phyloP scores from a whole-genome alignment of 352 stramenopile species.

The Pythium aquatile region DNA sequence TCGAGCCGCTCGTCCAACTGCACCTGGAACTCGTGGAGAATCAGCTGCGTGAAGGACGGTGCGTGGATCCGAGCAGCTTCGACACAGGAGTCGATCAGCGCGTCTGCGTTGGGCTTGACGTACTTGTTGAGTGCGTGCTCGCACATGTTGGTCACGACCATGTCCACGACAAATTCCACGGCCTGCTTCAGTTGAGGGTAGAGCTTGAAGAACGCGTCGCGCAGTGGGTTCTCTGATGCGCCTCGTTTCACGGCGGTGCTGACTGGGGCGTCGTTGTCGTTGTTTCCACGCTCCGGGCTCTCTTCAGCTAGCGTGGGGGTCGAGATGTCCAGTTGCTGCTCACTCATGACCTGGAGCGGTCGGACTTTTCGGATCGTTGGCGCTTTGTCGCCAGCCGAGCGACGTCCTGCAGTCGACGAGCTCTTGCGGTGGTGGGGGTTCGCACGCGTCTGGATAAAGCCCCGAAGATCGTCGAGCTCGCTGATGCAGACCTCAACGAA shows the following conservation, averaged over 20 bases:
- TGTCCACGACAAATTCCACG: constrained; percentile 66
- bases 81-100: constrained; percentile 40
- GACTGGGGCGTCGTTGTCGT: constrained; percentile 3
- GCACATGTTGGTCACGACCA: constrained; percentile 57
- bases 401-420: constrained; percentile 11
- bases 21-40: constrained; percentile 20
- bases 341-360: constrained; percentile 47
- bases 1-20: constrained; percentile 33
- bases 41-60: constrained; percentile 38
- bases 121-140: constrained; percentile 49
- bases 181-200: constrained; percentile 52
- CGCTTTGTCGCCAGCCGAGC: constrained; percentile 4
- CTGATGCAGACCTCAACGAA: constrained; percentile 65
- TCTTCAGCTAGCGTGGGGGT: not conserved
- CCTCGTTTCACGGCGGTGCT: not conserved
- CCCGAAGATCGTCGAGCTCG: constrained; percentile 55
- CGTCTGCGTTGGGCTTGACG: constrained; percentile 41
- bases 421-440: constrained; percentile 31
- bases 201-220: constrained; percentile 56
- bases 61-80: constrained; percentile 22
- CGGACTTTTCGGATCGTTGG: constrained; percentile 58
- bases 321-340: constrained; percentile 26
- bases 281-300: constrained; percentile 8
- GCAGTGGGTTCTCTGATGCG: constrained; percentile 29
- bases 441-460: constrained; percentile 51